Evolutionary conservation across 768 basidiomycete species (phyloP).

Genomic region (Kwoniella europaea): DNA sequence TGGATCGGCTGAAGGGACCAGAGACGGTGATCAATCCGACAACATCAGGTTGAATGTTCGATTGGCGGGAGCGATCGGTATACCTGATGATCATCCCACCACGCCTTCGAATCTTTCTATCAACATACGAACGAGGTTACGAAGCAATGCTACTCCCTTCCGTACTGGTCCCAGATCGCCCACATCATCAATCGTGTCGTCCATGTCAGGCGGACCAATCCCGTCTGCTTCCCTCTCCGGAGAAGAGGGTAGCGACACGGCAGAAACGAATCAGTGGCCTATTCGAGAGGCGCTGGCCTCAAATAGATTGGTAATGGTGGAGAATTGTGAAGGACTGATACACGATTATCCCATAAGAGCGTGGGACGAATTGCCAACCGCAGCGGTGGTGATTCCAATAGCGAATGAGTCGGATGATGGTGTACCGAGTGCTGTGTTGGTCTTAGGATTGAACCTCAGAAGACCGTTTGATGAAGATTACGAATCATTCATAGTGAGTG

Average conservation of each 20-base stretch:
- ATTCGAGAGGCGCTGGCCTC: conserved; percentile 46
- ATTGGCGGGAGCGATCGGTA: conserved; percentile 49
- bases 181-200: conserved; percentile 44
- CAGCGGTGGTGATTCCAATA: conserved; percentile 50
- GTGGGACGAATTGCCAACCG: conserved; percentile 52
- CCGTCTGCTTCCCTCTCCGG: neutral
- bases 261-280: conserved; percentile 41
- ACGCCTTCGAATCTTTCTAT: conserved; percentile 26
- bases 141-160: neutral
- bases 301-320: conserved; percentile 43
- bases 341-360: conserved; percentile 43
- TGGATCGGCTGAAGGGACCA: conserved; percentile 15
- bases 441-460: conserved; percentile 50
- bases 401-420: conserved; percentile 50
- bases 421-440: conserved; percentile 43
- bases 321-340: conserved; percentile 47
- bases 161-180: conserved; percentile 33
- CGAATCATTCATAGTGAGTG: conserved; percentile 47
- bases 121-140: conserved; percentile 6
- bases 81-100: conserved; percentile 44
- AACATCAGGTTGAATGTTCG: conserved; percentile 18
- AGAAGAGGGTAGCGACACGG: neutral
- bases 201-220: conserved; percentile 19
- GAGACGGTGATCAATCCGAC: conserved; percentile 2
- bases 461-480: conserved; percentile 54